These are phyloP conservation scores for Diospyros lotus DNA, from an alignment of 148 eudicot genomes.

Conservation along the genomic window DNA sequence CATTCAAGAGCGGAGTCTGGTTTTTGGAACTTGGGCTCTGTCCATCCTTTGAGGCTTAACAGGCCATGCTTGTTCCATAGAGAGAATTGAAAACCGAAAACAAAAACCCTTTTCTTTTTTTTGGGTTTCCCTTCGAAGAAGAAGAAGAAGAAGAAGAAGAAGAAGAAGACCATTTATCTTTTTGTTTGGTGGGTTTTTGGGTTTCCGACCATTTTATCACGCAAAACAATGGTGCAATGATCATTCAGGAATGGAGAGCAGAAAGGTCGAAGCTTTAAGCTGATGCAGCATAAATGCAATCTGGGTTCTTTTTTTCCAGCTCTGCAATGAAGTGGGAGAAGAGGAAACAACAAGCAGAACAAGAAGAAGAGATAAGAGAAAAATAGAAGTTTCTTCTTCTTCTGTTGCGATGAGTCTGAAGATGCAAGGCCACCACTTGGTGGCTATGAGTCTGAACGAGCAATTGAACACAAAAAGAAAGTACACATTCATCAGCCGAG, in stretches of 20 bases:
- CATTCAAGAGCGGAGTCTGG: slow-evolving; percentile 13
- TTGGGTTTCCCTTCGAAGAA: slow-evolving; percentile 10
- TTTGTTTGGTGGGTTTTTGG: slow-evolving; percentile 2
- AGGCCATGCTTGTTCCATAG: slow-evolving; percentile 42
- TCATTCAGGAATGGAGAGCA: background rate
- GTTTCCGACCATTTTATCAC: slow-evolving; percentile 13
- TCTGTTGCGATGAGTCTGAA: slow-evolving; percentile 31
- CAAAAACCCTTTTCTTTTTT: background rate
- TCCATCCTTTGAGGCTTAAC: slow-evolving; percentile 45
- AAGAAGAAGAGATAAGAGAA: slow-evolving; percentile 9
- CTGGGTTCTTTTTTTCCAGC: slow-evolving; percentile 15
- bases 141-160: background rate
- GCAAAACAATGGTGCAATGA: slow-evolving; percentile 36
- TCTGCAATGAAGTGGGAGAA: slow-evolving; percentile 20
- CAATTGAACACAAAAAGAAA: slow-evolving; percentile 39
- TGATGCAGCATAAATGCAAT: background rate
- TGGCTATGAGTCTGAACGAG: slow-evolving; percentile 41
- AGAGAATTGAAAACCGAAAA: background rate
- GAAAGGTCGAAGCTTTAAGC: background rate
- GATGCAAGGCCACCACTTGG: slow-evolving; percentile 37
- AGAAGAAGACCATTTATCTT: background rate
- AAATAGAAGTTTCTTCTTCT: background rate
- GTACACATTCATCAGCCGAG: slow-evolving; percentile 21
- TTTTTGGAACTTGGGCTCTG: slow-evolving; percentile 37
- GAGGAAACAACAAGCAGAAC: background rate